phyloP scores from a whole-genome alignment of 2,329 filamentous ascomycete genomes.

The Alternaria panax region DNA sequence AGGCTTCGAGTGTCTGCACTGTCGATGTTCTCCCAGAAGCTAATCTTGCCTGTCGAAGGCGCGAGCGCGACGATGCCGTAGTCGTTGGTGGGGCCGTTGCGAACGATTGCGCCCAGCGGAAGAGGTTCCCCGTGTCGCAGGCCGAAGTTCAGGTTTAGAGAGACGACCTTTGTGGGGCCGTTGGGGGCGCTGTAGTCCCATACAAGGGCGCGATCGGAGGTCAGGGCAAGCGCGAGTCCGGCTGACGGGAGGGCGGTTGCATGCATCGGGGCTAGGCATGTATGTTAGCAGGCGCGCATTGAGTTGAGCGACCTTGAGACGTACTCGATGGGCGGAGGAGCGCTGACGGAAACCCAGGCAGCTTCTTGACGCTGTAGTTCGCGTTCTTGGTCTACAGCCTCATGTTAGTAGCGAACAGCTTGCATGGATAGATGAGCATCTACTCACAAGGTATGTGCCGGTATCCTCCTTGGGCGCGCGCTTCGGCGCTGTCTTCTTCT shows the following conservation, averaged over 20 bases:
- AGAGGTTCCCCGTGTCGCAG: conserved; percentile 74
- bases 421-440: not conserved
- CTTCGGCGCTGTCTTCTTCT: conserved; percentile 53
- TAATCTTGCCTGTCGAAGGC: conserved; percentile 81
- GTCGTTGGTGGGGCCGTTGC: conserved; percentile 77
- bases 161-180: conserved; percentile 75
- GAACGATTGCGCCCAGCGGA: conserved; percentile 83
- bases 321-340: conserved; percentile 73
- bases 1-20: conserved; percentile 84
- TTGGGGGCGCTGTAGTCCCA: conserved; percentile 80
- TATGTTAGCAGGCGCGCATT: conserved; percentile 26
- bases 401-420: conserved; percentile 11
- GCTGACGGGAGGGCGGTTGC: conserved; percentile 64
- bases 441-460: conserved; percentile 68
- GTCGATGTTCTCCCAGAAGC: conserved; percentile 95
- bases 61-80: conserved; percentile 88
- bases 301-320: conserved; percentile 38
- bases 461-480: conserved; percentile 72
- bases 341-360: conserved; percentile 81
- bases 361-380: conserved; percentile 83
- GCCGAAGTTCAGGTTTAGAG: conserved; percentile 78
- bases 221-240: conserved; percentile 79
- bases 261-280: conserved; percentile 42
- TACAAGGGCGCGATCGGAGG: conserved; percentile 80
- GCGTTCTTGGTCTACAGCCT: conserved; percentile 75